phyloP scores from a whole-genome alignment of 1,284 basidiomycete genomes.

The Gomphus sp. region DNA sequence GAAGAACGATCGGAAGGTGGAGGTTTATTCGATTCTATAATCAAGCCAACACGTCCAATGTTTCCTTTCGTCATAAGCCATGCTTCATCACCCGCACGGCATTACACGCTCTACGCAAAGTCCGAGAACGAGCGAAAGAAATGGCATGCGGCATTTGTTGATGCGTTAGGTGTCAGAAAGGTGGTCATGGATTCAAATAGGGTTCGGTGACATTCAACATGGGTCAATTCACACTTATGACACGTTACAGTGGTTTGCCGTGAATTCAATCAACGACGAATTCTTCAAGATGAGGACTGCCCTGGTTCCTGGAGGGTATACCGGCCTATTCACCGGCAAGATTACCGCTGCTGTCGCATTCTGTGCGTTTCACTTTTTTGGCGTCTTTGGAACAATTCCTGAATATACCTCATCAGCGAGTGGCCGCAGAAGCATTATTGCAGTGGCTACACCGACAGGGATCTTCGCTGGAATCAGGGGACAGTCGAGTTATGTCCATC shows the following conservation, averaged over 20 bases:
- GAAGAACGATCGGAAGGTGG: conserved; percentile 46
- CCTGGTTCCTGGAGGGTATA: conserved; percentile 21
- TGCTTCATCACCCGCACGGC: conserved; percentile 40
- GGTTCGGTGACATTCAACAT: conserved; percentile 27
- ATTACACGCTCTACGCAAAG: conserved; percentile 62
- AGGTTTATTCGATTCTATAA: conserved; percentile 43
- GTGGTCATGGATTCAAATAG: conserved; percentile 60
- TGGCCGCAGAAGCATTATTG: conserved; percentile 44
- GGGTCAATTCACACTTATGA: neutral
- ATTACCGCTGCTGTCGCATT: conserved; percentile 52
- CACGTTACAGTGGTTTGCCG: conserved; percentile 51
- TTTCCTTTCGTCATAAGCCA: conserved; percentile 74
- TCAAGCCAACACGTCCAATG: conserved; percentile 37
- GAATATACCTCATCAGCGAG: conserved; percentile 26
- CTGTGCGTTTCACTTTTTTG: conserved; percentile 32
- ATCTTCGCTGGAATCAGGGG: conserved; percentile 53
- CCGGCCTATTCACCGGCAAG: conserved; percentile 41
- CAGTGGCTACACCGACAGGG: conserved; percentile 49
- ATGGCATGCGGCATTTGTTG: conserved; percentile 52
- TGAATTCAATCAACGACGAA: conserved; percentile 45
- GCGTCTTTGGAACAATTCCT: neutral
- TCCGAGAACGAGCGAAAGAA: conserved; percentile 47
- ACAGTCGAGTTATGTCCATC: conserved; percentile 29
- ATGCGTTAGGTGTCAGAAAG: conserved; percentile 52
- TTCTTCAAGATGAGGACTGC: conserved; percentile 44